Percentiles rank a stretch among this genome's conserved stretches.
phyloP scores from a whole-genome alignment of 768 basidiomycete species.

The Lactifluus pinguis region DNA sequence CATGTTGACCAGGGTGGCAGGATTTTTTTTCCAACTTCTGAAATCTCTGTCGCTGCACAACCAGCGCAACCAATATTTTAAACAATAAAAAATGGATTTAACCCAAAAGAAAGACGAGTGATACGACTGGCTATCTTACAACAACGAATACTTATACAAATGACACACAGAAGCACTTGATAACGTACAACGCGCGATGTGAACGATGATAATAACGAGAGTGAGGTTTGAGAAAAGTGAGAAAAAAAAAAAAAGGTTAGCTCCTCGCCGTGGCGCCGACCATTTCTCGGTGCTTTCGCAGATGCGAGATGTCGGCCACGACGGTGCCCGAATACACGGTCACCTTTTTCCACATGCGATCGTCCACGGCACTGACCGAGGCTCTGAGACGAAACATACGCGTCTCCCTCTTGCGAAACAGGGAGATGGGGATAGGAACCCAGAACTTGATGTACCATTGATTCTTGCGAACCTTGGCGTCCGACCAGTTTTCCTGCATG shows the following conservation, averaged over 20 bases:
- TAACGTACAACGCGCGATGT: neutral
- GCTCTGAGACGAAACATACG: slow-evolving; percentile 19
- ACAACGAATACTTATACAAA: neutral
- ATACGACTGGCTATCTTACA: neutral
- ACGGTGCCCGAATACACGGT: slow-evolving; percentile 13
- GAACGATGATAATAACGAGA: neutral
- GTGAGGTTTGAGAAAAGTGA: neutral
- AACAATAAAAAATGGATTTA: neutral
- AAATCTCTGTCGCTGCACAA: neutral
- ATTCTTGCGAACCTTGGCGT: slow-evolving; percentile 6
- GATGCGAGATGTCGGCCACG: slow-evolving; percentile 19
- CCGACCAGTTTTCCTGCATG: slow-evolving; percentile 16
- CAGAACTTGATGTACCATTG: slow-evolving; percentile 20
- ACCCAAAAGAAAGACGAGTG: neutral
- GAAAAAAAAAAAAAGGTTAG: neutral
- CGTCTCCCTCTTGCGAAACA: slow-evolving; percentile 18
- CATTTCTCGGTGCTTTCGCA: slow-evolving; percentile 18
- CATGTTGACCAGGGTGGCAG: too few relatives aligned
- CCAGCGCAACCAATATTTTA: neutral
- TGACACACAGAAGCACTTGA: neutral
- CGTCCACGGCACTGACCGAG: slow-evolving; percentile 10
- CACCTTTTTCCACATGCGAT: slow-evolving; percentile 16
- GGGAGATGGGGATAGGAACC: slow-evolving; percentile 19
- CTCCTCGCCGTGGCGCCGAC: slow-evolving; percentile 10
- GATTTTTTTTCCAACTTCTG: neutral